Evolutionary conservation across 331 rosid species (phyloP), one percentile per base, ranked within the genome.

Genomic region (Arachis monticola): DNA sequence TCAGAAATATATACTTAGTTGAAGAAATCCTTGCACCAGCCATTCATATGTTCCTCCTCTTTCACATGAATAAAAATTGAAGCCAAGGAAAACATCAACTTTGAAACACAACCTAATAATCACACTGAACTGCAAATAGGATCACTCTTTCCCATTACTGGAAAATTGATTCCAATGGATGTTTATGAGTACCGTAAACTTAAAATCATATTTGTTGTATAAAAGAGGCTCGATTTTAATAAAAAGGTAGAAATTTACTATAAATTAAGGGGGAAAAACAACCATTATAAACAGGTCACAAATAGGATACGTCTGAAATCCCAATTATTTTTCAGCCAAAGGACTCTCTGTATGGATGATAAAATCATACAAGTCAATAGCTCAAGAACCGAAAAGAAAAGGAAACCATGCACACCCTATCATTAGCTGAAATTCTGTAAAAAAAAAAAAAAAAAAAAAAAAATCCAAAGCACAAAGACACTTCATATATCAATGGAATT

Each of bases 1-100:
- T 64, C n/a, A 57, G 17, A 79, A 79, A 47, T 14, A 61, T 40
- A 56, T 64, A 61, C 64, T 30, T 60, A n/a, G 75, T 65, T 59
- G 66, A 85, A 68, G 79, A 60, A 62, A 70, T 70, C 60, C 65
- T 11, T n/a, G 41, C 60, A 50, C 44, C 53, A 53, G 74, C 57
- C 69, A 61, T 66, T 8, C 48, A 50, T 22, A 5, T 67, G 4
- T 62, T 41, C 53, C 17, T 30, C 59, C 31, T 38, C 40, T 46
- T 30, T 27, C 60, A 71, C 64, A 27, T 27, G 12, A 53, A 63
- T 38, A 41, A 70, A 63, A 32, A 53, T 2, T 14, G 2, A 65
- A 79, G 60, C 38, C 30, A 7, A 61, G n/a, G 65, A 70, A 61
- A 7, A 41, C 62, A 47, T 17, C 57, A 63, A 38, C 56, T 11